Conservation (phyloP, 2,329 filamentous ascomycete species). For the Pseudocercospora pini-densiflorae region DNA sequence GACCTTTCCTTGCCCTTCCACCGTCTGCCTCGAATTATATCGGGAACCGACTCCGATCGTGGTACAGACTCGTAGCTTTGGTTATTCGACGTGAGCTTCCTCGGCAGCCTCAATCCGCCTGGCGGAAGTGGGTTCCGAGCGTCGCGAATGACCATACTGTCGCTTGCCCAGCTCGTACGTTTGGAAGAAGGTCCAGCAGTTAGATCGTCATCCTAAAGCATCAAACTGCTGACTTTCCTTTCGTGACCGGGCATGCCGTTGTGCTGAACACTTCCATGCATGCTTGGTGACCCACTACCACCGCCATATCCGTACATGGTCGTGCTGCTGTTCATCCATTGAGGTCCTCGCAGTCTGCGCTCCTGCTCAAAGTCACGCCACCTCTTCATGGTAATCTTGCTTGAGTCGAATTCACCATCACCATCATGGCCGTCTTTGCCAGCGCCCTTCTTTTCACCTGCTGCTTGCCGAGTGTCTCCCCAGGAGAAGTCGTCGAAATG, state of each 20-base stretch:
- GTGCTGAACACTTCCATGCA: slow-evolving; percentile 10
- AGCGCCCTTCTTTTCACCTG: slow-evolving; percentile 84
- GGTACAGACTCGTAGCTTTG: not conserved
- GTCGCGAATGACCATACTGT: not conserved
- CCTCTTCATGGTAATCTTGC: slow-evolving; percentile 99
- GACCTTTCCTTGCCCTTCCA: not conserved
- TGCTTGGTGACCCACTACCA: slow-evolving; percentile 20
- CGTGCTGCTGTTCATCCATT: slow-evolving; percentile 21
- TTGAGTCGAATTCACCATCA: slow-evolving; percentile 96
- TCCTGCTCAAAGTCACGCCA: slow-evolving; percentile 94
- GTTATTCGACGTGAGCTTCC: not conserved
- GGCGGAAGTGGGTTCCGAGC: not conserved
- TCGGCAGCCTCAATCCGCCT: not conserved
- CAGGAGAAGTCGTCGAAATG: slow-evolving; percentile 99
- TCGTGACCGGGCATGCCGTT: slow-evolving; percentile 28
- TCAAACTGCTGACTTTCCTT: slow-evolving; percentile 30
- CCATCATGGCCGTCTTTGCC: slow-evolving; percentile 65
- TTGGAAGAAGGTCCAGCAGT: slow-evolving; percentile 1
- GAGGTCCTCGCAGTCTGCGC: slow-evolving; percentile 32
- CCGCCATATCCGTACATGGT: slow-evolving; percentile 21
- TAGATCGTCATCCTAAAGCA: slow-evolving; percentile 20
- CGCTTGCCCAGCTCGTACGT: not conserved
- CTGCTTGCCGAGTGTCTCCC: slow-evolving; percentile 97
- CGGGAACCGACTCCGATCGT: not conserved
- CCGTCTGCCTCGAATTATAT: not conserved